Base-by-base conservation (phyloP, 345 rosid species). In the Eutrema yunnanense region DNA sequence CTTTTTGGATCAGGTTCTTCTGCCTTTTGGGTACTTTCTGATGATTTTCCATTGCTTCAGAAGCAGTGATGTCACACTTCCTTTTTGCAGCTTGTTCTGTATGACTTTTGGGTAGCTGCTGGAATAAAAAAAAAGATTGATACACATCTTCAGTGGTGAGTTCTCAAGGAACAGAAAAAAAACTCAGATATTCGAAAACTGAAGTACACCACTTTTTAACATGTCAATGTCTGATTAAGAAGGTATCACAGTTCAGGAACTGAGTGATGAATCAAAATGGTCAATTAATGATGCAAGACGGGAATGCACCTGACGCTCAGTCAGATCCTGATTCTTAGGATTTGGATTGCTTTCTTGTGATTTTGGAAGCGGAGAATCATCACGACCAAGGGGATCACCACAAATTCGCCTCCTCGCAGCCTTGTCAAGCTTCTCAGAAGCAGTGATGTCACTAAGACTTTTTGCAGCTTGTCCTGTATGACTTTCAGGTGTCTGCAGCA, bases 21-120 rank as follows among this genome's bases (percentile, higher is more conserved):
- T 76, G 89, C 44, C 88, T 85, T 80, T 84, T 90, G 44, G 74
- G 67, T 13, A 82, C 83, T 38, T 70, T 72, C 36, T 66, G 62
- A 78, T 74, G 76, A 66, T 64, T 80, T 46, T 77, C 89, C 14
- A 44, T 27, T 62, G 65, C 74, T 67, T 60, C 84, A 73, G 79
- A 77, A 29, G 72, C 55, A 54, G 76, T 78, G 68, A 51, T 64
- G 32, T 32, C 76, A 74, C 65, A 72, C 51, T 75, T 78, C 32
- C 81, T 78, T 44, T 74, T 76, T 65, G 82, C 74, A 57, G 27
- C 72, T 44, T 52, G 71, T 41, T 29, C 71, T 27, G 71, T 67
- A 71, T 62, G 49, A 65, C 78, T 75, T 36, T 70, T 75, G 5
- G 72, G 81, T 36, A 80, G 32, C 61, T 68, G 66, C 92, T 85